These are phyloP conservation scores for Aspergillus olivimuriae DNA, from an alignment of 495 filamentous ascomycete species.

Conservation along the genomic window DNA sequence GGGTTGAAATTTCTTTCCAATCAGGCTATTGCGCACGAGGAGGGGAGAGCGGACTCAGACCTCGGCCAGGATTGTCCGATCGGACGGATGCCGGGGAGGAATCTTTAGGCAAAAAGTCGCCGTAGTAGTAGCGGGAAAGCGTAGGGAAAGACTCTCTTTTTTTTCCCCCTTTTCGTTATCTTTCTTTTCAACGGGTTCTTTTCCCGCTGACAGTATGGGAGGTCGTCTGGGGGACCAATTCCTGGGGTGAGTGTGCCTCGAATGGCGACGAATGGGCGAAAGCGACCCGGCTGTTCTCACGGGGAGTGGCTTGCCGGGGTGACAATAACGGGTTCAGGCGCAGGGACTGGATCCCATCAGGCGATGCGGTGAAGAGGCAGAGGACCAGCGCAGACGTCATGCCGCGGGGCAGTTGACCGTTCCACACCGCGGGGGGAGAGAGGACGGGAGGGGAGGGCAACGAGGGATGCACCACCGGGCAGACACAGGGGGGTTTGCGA, in stretches of 20 bases:
- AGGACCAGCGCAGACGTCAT: slow-evolving; percentile 21
- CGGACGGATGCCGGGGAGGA: neutral
- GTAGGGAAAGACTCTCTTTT: no score
- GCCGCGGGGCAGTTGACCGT: slow-evolving; percentile 16
- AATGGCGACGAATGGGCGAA: slow-evolving; percentile 2
- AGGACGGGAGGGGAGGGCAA: neutral
- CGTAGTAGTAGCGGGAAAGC: neutral
- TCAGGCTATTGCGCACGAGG: neutral
- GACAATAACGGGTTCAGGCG: slow-evolving; percentile 2
- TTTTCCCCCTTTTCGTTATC: no score
- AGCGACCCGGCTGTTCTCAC: slow-evolving; percentile 16
- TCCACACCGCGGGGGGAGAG: neutral
- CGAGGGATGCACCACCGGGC: neutral
- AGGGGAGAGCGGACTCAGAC: slow-evolving; percentile 1
- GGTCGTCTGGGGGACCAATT: no score
- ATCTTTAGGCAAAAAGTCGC: no score
- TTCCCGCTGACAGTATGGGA: no score
- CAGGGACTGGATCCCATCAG: slow-evolving; percentile 18
- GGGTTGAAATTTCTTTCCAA: neutral
- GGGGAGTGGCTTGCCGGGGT: neutral
- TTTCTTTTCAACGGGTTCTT: no score
- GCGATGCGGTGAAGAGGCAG: slow-evolving; percentile 20
- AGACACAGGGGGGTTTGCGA: no score
- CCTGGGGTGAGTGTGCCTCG: no score
- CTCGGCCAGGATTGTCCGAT: slow-evolving; percentile 7